These are phyloP conservation scores for Arthromyces matolae DNA, from an alignment of 768 basidiomycete species.

Conservation along the genomic window DNA sequence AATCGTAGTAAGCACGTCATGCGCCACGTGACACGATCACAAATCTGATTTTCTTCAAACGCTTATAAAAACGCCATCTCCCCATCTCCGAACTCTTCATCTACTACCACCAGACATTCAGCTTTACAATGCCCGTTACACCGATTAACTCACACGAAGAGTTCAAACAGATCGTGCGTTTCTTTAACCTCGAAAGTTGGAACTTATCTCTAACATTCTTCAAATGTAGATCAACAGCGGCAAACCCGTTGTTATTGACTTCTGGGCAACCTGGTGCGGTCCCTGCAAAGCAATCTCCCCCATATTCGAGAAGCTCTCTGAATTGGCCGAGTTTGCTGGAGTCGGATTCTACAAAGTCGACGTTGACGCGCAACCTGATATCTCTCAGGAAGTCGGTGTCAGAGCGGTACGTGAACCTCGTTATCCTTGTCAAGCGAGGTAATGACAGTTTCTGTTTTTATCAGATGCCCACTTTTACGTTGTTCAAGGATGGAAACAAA, in stretches of 20 bases:
- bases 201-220: no score
- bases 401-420: slow-evolving; percentile 8
- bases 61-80: no score
- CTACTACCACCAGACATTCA: no score
- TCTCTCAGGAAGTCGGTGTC: slow-evolving; percentile 46
- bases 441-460: no score
- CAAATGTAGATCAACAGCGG: slow-evolving; percentile 40
- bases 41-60: no score
- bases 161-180: no score
- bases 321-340: slow-evolving; percentile 23
- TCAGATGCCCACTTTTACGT: slow-evolving; percentile 34
- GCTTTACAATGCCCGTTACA: no score
- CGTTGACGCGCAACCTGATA: slow-evolving; percentile 53
- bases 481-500: slow-evolving; percentile 36
- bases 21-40: no score
- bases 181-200: no score
- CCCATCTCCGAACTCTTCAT: no score
- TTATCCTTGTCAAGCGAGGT: background rate
- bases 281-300: slow-evolving; percentile 68
- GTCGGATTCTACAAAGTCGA: slow-evolving; percentile 73
- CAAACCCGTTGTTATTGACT: slow-evolving; percentile 56
- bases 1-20: no score
- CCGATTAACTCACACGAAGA: no score
- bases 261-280: slow-evolving; percentile 78
- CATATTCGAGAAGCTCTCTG: slow-evolving; percentile 54